phyloP scores from a whole-genome alignment of 140 eudicot genomes.

The Flaveria floridana region DNA sequence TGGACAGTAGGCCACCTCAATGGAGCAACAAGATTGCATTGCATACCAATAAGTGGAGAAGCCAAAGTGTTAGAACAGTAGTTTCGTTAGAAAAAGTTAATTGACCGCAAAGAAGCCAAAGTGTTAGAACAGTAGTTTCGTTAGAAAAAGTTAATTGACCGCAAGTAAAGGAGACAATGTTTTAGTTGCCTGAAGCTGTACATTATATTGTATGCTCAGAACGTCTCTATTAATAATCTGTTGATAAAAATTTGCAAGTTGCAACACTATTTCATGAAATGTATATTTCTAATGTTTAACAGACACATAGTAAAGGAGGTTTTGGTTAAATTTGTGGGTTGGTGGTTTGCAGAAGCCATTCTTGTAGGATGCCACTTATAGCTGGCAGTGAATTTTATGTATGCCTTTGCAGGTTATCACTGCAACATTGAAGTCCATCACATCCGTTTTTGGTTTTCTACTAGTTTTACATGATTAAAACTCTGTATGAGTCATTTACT shows the following conservation, averaged over 20 bases:
- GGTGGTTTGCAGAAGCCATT: constrained; percentile 25
- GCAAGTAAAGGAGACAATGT: background rate
- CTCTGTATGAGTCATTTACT: constrained; percentile 4
- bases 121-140: constrained; percentile 9
- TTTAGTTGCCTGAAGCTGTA: constrained; percentile 15
- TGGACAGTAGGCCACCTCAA: constrained; percentile 10
- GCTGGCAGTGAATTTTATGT: constrained; percentile 9
- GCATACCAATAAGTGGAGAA: constrained; percentile 11
- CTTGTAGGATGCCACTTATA: constrained; percentile 32
- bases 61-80: constrained; percentile 8
- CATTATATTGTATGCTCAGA: constrained; percentile 9
- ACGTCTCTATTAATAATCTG: background rate
- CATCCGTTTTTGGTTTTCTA: background rate
- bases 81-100: constrained; percentile 16
- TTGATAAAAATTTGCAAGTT: constrained; percentile 20
- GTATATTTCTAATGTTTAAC: constrained; percentile 4
- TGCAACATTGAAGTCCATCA: constrained; percentile 5
- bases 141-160: constrained; percentile 20
- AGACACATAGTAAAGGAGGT: background rate
- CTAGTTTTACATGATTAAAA: constrained; percentile 5
- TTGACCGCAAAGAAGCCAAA: constrained; percentile 9
- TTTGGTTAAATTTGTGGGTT: constrained; percentile 23
- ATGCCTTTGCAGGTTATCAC: constrained; percentile 19
- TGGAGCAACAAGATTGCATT: constrained; percentile 15
- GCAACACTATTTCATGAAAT: constrained; percentile 24